Base-by-base conservation (phyloP, 805 yeast genomes). In the Candida golubevii region DNA sequence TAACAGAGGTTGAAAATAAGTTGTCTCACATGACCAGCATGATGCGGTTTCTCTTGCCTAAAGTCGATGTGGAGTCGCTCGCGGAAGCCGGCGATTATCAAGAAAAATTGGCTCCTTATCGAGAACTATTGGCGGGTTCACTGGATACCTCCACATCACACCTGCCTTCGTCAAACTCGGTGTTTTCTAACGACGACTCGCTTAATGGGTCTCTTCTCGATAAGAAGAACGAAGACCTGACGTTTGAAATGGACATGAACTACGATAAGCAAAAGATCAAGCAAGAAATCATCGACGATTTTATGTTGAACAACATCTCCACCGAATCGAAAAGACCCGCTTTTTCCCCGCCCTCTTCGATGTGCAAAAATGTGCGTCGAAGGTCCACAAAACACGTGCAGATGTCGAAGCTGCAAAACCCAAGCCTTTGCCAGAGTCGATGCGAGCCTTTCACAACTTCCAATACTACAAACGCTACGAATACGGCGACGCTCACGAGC, bases 1-100 rank as follows among this genome's bases (percentile, higher is more conserved):
- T 88, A 51, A 87, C 95, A 12, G 77, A 77, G 42, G 88, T 88
- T 27, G 96, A 88, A 62, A 74, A 69, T 44, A 57, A 60, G 45
- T 65, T 66, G 28, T 54, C 53, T 37, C 55, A 56, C 15, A 58
- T 67, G 45, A 64, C 67, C 36, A 56, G 56, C 35, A 44, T 70
- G 46, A 42, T 71, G 34, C 55, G 59, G 29, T 69, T 50, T 44
- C 57, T 71, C 40, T 52, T 71, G 40, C 69, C 73, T 6, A 36
- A 49, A 41, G 46, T 48, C 32, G 54, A 60, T 43, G 41, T 57
- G 8, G 61, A 58, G 33, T 30, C 44, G 28, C 52, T 60, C 26
- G 44, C 57, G 7, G 51, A 43, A 26, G 45, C 48, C 40, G 55
- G 53, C 31, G 44, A 47, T 23, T 59, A 54, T 51, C 49, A 54